These are phyloP conservation scores for Ceratorhiza oryzae-sativae DNA, from an alignment of 1,284 basidiomycete species.

Conservation along the genomic window DNA sequence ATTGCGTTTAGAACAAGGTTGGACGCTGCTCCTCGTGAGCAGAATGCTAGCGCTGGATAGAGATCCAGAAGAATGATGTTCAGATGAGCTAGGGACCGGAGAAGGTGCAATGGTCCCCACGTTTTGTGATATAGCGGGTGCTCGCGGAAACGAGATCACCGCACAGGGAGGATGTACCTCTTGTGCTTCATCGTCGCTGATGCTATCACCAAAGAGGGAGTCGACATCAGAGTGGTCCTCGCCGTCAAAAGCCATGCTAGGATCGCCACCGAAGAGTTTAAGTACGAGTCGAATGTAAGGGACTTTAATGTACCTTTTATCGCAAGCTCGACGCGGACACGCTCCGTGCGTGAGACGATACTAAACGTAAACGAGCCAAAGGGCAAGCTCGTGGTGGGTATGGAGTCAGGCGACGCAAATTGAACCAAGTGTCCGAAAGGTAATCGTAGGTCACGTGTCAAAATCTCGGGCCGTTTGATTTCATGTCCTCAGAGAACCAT, in stretches of 20 bases:
- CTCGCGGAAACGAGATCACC: conserved; percentile 30
- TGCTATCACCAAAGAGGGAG: conserved; percentile 24
- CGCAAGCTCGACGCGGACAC: not conserved
- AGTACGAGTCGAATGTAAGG: not conserved
- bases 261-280: conserved; percentile 5
- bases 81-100: conserved; percentile 47
- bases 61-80: conserved; percentile 32
- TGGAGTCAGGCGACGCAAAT: not conserved
- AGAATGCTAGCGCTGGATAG: conserved; percentile 37
- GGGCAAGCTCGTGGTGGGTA: not conserved
- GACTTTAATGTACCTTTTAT: not conserved
- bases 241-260: conserved; percentile 8
- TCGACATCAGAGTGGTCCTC: conserved; percentile 31
- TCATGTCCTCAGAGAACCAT: no score
- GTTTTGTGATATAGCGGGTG: conserved; percentile 59
- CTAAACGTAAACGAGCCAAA: not conserved
- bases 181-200: not conserved
- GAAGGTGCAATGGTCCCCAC: conserved; percentile 95
- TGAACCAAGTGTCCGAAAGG: not conserved
- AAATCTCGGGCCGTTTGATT: no score
- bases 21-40: not conserved
- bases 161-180: not conserved
- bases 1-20: conserved; percentile 8
- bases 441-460: no score
- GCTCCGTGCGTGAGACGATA: not conserved